Conservation (phyloP, 768 basidiomycete species). For the Cystofilobasidium bisporidii region DNA sequence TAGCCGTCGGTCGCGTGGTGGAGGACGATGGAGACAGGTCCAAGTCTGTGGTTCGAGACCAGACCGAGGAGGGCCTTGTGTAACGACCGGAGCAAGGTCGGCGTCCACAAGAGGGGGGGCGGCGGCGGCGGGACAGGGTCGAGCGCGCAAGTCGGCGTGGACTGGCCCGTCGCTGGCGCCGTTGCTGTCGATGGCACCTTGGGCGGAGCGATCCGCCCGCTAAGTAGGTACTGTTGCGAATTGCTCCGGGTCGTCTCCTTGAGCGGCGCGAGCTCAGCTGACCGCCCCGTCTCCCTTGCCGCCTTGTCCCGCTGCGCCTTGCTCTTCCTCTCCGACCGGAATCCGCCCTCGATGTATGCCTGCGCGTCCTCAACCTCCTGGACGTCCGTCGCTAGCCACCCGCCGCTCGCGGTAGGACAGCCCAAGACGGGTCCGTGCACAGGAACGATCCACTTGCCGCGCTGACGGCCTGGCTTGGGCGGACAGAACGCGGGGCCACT, state of each 20-base stretch:
- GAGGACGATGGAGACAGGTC: slow-evolving; percentile 14
- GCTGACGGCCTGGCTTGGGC: neutral
- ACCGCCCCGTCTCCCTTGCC: too few species aligned
- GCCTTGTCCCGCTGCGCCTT: too few species aligned
- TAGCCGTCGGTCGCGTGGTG: slow-evolving; percentile 17
- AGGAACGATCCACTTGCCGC: slow-evolving; percentile 20
- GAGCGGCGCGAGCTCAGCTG: neutral
- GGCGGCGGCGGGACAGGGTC: neutral
- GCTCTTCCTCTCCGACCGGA: neutral
- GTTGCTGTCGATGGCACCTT: too few species aligned
- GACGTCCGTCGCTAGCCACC: neutral
- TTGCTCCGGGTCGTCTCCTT: neutral
- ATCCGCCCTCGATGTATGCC: neutral
- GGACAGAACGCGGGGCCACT: neutral
- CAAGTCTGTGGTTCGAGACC: neutral
- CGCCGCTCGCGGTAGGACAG: neutral
- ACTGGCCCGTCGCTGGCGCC: too few species aligned
- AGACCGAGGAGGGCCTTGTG: slow-evolving; percentile 4
- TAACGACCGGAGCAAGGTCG: neutral
- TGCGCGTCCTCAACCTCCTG: neutral
- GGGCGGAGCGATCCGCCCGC: too few species aligned
- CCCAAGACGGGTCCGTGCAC: slow-evolving; percentile 11
- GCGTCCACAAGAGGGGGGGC: neutral
- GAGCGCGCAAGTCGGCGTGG: too few species aligned
- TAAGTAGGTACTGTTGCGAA: neutral